A percentile compares a stretch with the other conserved stretches of the same genome.
Conservation (phyloP, 2,329 filamentous ascomycete species). For the Chaetomiaceae sp. region DNA sequence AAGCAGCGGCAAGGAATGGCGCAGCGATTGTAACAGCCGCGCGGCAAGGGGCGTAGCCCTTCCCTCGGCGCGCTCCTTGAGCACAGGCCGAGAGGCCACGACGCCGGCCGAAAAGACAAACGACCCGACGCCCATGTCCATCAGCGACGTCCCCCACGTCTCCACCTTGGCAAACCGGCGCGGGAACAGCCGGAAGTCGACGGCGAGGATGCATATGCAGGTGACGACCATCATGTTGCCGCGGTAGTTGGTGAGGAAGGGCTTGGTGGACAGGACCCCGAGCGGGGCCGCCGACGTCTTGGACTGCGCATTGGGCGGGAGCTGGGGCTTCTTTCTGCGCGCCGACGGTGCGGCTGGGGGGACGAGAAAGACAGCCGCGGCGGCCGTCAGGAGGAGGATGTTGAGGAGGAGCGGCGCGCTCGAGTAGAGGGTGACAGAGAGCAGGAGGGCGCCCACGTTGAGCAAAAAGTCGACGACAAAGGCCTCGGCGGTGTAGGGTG, state of each 20-base stretch:
- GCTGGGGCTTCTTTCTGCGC: conserved; percentile 46
- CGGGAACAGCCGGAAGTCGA: conserved; percentile 91
- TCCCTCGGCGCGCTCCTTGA: conserved; percentile 62
- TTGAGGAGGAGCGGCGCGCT: conserved; percentile 68
- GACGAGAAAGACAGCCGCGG: conserved; percentile 56
- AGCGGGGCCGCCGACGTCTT: conserved; percentile 32
- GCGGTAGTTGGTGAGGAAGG: conserved; percentile 88
- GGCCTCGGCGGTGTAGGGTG: conserved; percentile 62
- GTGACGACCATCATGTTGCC: conserved; percentile 89
- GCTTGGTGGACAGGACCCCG: conserved; percentile 69
- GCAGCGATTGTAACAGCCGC: conserved; percentile 62
- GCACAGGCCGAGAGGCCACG: conserved; percentile 76
- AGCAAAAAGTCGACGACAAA: conserved; percentile 80
- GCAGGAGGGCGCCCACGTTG: conserved; percentile 75
- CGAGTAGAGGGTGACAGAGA: conserved; percentile 83
- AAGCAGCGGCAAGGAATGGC: conserved; percentile 79
- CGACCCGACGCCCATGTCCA: conserved; percentile 95
- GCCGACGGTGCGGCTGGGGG: conserved; percentile 40
- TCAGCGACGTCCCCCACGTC: conserved; percentile 98
- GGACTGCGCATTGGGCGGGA: conserved; percentile 41
- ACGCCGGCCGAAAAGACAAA: conserved; percentile 94
- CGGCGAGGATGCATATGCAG: conserved; percentile 87
- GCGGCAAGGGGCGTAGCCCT: conserved; percentile 45
- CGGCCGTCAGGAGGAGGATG: conserved; percentile 67
- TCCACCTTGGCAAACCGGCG: conserved; percentile 96